Evolutionary conservation across 2,329 filamentous ascomycete genomes (phyloP), one percentile per base, ranked within the genome.

Genomic region (Epichloe brachyelytri): DNA sequence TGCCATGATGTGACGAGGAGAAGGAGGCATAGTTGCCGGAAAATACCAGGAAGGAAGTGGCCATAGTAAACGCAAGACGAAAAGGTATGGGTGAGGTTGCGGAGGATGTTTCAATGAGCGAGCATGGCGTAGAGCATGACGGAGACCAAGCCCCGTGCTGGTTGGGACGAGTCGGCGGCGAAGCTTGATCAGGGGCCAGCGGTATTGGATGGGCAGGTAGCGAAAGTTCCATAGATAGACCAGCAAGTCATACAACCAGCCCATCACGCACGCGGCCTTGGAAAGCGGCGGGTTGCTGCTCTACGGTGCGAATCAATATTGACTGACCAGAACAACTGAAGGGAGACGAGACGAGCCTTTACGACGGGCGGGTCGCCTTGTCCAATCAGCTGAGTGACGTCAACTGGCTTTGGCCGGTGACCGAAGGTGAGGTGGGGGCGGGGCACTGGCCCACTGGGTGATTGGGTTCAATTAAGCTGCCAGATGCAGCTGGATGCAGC

Each of bases 211-310:
- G 15, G 55, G 50, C 12, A 57, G 52, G 46, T 57, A 56, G 38
- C 55, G 55, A n/a, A 56, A 56, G 40, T 56, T 56, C 55, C 51
- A 56, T 5, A 57, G 44, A n/a, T 57, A 55, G 41, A 52, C 17
- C n/a, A 49, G 39, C 10, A 36, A 37, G 5, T 26, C 36, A 48
- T 43, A 37, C 14, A 22, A 17, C 39, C 47, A 22, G 30, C 41
- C 49, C 41, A 50, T 50, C 34, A 19, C 49, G 49, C 26, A 19
- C 43, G 49, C 33, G 8, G 49, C 34, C n/a, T 43, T n/a, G 14
- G 20, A 19, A 19, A 40, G 46, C 36, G 46, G 30, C 20, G 20
- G 22, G 14, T 12, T 39, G 46, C 15, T 39, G 36, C 36, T 33
- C 17, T 26, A 26, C 5, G 37, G 15, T 17, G 30, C 12, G 2